Base-by-base conservation (phyloP, 75 land plant species). In the Picea sitchensis region DNA sequence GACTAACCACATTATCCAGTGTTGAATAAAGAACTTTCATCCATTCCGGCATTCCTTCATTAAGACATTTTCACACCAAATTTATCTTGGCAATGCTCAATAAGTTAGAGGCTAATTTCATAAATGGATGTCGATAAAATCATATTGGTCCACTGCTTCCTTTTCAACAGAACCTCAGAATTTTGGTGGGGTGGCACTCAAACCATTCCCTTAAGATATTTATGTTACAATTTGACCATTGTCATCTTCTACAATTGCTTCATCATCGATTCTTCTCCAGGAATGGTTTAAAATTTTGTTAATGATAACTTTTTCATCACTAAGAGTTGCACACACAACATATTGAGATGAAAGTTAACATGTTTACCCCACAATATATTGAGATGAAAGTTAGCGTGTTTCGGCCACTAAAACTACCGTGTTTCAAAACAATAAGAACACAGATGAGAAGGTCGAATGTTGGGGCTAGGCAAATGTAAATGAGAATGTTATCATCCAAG, bases 71-170 rank as follows among this genome's bases (percentile, higher is more conserved):
- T 73, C 21, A 59, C 65, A 62, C 76, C 60, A 61, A 86, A 86
- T 44, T 83, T 83, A 7, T 59, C 7, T 61, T 83, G 82, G 30
- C 85, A 79, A 64, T 85, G 87, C 51, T 82, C 78, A 61, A 87
- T 79, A 17, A 82, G 36, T 38, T 58, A 67, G 26, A 87, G 64
- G 44, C 82, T 64, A 32, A 85, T 77, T 61, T 76, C 84, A 85
- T 82, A 59, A 84, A 85, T 62, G 87, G 87, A 79, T 87, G 84
- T 47, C 80, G 84, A 76, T 87, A 82, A 87, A 87, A 64, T 87
- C 87, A 79, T 87, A 87, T 62, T 84, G 81, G 78, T 87, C 89
- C 36, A 83, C 3, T 26, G 68, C 65, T 61, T 73, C 79, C 20
- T 79, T 75, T 7, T 85, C 89, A 67, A 82, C 61, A 77, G 2